A percentile compares a stretch with the other conserved stretches of the same genome.
Evolutionary conservation across 2,329 filamentous ascomycete genomes (phyloP).

Genomic region (Alternaria solani): DNA sequence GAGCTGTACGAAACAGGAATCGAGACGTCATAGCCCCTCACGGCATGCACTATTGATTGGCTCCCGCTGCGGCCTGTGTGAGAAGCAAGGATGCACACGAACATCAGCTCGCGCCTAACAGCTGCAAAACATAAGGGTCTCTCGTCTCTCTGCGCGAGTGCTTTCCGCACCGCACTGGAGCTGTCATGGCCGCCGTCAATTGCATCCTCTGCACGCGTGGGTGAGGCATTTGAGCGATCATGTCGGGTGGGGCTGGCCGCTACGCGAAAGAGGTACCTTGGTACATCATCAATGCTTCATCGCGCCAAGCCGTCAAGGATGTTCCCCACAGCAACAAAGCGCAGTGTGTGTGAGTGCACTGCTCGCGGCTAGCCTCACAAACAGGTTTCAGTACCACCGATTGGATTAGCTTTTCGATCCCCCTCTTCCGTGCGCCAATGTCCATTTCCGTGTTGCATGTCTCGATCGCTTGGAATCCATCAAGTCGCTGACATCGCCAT

Average conservation of each 20-base stretch:
- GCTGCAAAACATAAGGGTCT: not conserved
- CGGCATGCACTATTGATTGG: conserved; percentile 34
- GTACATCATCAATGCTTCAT: conserved; percentile 14
- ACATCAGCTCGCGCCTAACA: conserved; percentile 11
- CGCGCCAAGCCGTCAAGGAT: conserved; percentile 17
- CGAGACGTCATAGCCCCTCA: conserved; percentile 42
- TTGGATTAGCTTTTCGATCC: conserved; percentile 14
- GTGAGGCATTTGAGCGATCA: not conserved
- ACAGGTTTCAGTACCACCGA: conserved; percentile 25
- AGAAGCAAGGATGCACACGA: conserved; percentile 13
- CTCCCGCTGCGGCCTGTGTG: conserved; percentile 10
- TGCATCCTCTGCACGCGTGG: not conserved
- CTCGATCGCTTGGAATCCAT: conserved; percentile 10
- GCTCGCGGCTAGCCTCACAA: conserved; percentile 19
- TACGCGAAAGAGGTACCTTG: conserved; percentile 1
- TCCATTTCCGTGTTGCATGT: not conserved
- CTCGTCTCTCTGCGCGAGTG: not conserved
- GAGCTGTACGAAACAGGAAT: conserved; percentile 38
- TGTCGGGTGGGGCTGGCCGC: not conserved
- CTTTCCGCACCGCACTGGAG: too few relatives aligned
- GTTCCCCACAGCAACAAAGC: conserved; percentile 27
- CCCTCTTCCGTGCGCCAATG: conserved; percentile 2
- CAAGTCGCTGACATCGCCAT: conserved; percentile 7
- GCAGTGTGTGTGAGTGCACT: not conserved
- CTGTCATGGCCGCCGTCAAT: not conserved